Conservation (phyloP, 1,284 basidiomycete genomes). For the Cutaneotrichosporon cutaneum region DNA sequence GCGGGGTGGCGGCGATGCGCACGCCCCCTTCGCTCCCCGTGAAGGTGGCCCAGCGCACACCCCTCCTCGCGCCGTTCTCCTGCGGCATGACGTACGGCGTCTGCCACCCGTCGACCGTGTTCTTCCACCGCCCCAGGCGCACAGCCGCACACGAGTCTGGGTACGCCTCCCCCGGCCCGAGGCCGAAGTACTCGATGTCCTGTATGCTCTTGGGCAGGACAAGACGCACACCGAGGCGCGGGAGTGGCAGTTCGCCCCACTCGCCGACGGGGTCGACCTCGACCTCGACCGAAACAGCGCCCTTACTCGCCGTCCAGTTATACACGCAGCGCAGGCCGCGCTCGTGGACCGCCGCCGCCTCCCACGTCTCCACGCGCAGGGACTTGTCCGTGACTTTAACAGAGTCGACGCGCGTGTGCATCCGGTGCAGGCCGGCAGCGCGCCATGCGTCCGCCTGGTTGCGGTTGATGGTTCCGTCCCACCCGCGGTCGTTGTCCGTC, state of each 20-base stretch:
- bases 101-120: conserved; percentile 24
- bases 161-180: conserved; percentile 28
- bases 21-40: background rate
- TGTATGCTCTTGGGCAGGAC: conserved; percentile 16
- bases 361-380: conserved; percentile 18
- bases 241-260: conserved; percentile 21
- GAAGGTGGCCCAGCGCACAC: conserved; percentile 23
- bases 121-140: conserved; percentile 16
- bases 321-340: conserved; percentile 20
- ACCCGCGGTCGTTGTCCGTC: conserved; percentile 31
- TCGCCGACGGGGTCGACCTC: conserved; percentile 18
- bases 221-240: conserved; percentile 25
- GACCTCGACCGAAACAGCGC: conserved; percentile 2
- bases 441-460: conserved; percentile 10
- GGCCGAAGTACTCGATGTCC: conserved; percentile 22
- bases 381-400: conserved; percentile 10
- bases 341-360: conserved; percentile 14
- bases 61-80: conserved; percentile 26
- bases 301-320: conserved; percentile 9
- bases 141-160: conserved; percentile 18
- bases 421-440: conserved; percentile 19
- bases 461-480: background rate
- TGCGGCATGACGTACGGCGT: conserved; percentile 30
- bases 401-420: conserved; percentile 21
- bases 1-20: conserved; percentile 7